These are phyloP conservation scores for Penicillium atrosanguineum DNA, from an alignment of 495 filamentous ascomycete genomes.

Conservation along the genomic window DNA sequence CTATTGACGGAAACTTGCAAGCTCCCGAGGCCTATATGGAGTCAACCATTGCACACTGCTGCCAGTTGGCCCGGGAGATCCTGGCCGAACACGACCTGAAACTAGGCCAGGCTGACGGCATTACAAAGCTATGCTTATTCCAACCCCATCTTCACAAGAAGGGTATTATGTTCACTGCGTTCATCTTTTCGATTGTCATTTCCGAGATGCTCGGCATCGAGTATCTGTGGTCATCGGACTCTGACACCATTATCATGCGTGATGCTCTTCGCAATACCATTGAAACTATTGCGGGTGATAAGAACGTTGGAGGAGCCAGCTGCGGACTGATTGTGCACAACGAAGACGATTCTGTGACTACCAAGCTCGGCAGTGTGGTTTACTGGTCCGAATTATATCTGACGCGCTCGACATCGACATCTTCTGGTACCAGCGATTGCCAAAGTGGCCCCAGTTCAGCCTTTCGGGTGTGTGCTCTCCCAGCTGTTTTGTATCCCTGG, in stretches of 20 bases:
- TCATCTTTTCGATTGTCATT: conserved; percentile 32
- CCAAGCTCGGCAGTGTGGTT: conserved; percentile 28
- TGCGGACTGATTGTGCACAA: conserved; percentile 32
- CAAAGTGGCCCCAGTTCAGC: conserved; percentile 32
- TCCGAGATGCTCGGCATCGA: conserved; percentile 30
- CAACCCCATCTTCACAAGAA: conserved; percentile 36
- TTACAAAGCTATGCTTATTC: conserved; percentile 27
- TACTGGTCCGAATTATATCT: conserved; percentile 35
- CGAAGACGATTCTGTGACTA: conserved; percentile 21
- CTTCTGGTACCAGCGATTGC: conserved; percentile 30
- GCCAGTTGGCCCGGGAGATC: conserved; percentile 23
- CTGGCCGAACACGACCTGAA: conserved; percentile 19
- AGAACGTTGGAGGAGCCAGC: conserved; percentile 27
- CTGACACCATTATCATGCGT: conserved; percentile 29
- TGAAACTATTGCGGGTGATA: conserved; percentile 28
- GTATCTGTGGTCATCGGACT: conserved; percentile 35
- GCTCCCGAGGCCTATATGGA: conserved; percentile 18
- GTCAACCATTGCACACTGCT: conserved; percentile 25
- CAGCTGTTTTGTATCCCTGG: conserved; percentile 29
- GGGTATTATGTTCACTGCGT: conserved; percentile 35
- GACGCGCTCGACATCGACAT: conserved; percentile 21
- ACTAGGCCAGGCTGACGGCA: conserved; percentile 10
- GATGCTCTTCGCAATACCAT: conserved; percentile 28
- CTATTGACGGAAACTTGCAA: conserved; percentile 16
- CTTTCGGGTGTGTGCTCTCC: conserved; percentile 27